Evolutionary conservation across 805 yeast species (phyloP).

Genomic region (Sugiyamaella floridensis): DNA sequence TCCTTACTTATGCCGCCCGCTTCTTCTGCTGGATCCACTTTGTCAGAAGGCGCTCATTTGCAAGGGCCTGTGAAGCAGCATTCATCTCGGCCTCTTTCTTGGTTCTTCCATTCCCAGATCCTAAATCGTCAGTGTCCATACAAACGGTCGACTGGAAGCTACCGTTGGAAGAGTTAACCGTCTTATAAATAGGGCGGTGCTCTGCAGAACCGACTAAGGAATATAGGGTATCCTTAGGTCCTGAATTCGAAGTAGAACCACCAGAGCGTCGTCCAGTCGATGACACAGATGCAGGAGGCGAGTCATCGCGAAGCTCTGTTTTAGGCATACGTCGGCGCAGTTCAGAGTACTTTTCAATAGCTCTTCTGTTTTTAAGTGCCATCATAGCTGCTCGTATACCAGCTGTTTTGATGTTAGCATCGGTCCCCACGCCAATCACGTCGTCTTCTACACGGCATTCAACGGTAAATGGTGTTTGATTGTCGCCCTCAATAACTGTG

Average conservation of each 20-base stretch:
- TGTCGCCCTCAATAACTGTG: conserved; percentile 38
- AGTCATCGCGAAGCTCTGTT: not conserved
- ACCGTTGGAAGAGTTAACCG: not conserved
- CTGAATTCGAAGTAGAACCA: not conserved
- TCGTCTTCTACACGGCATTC: conserved; percentile 60
- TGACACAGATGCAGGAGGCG: not conserved
- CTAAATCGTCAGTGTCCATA: conserved; percentile 13
- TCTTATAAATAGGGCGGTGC: conserved; percentile 11
- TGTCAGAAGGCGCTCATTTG: conserved; percentile 3
- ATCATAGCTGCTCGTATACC: conserved; percentile 80
- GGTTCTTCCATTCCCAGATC: conserved; percentile 13
- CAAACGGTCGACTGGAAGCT: conserved; percentile 5
- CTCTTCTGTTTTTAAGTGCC: conserved; percentile 52
- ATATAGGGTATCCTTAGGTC: conserved; percentile 17
- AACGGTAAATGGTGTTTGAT: conserved; percentile 46
- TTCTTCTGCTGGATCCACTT: not conserved
- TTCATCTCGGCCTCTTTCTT: conserved; percentile 18
- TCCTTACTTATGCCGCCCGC: not conserved
- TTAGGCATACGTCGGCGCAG: conserved; percentile 37
- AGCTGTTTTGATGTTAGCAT: conserved; percentile 64
- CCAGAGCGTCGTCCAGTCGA: not conserved
- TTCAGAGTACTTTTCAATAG: conserved; percentile 58
- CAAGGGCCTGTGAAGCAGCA: conserved; percentile 18
- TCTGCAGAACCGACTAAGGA: conserved; percentile 9
- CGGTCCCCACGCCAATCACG: conserved; percentile 64